Evolutionary conservation across 192 early-diverging fungal species (phyloP), one percentile per base, ranked within the genome.

Genomic region (Rhizoclosmatium globosum): DNA sequence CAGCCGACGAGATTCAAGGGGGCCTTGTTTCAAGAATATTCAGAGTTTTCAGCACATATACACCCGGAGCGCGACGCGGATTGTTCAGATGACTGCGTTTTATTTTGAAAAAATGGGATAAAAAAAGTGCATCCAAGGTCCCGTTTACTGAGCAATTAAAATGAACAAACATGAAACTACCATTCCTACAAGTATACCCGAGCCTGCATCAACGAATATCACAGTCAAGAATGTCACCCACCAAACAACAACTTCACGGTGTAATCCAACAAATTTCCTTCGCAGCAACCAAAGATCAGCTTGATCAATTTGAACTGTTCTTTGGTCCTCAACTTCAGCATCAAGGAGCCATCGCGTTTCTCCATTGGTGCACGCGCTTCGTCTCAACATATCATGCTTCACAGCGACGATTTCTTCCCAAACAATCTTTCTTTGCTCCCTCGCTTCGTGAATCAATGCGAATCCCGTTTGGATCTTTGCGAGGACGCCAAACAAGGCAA

Each of bases 141-240:
- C 31, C 31, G 0, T 31, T 31, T 31, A 31, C 31, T 31, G 31
- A 31, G 31, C 31, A 31, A 31, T 0, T 31, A 31, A 31, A 31
- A 31, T 31, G 31, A 31, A 31, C 31, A 31, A 31, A 31, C 31
- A 31, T 31, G 31, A 31, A 31, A 31, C 31, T 31, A 31, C 31
- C 31, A 31, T 31, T 31, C 77, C 77, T 6, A 78, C 43, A 4
- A 69, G 23, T 44, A 78, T 61, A 17, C 77, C 77, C 4, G 77
- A 42, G 1, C 77, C 77, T 21, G 59, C 68, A 43, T 78, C 77
- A 21, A 78, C 38, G 13, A 69, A 11, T 41, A 78, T 44, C 38
- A 78, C 77, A 41, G 39, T 17, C 21, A 61, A 70, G 13, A 78
- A 71, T 41, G 77, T 78, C n/a, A 31, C 23, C 66, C 66, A 78